phyloP scores from a whole-genome alignment of 768 basidiomycete species.

The Suillus subalutaceus region DNA sequence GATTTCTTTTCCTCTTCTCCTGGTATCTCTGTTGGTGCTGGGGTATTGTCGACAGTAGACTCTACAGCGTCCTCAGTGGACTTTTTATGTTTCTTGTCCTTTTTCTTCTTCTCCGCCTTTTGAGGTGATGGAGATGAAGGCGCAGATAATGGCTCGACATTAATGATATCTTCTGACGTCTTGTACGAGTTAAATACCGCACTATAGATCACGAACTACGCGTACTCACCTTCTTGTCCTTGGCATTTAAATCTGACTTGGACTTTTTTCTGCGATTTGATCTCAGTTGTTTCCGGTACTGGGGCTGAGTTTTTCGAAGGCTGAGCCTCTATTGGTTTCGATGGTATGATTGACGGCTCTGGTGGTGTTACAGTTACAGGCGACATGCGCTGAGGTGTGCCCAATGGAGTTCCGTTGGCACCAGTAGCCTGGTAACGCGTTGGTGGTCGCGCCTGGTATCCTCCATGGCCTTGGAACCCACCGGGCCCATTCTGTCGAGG shows the following conservation, averaged over 20 bases:
- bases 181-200: constrained; percentile 6
- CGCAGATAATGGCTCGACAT: background rate
- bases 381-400: constrained; percentile 58
- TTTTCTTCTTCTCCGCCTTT: constrained; percentile 23
- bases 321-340: background rate
- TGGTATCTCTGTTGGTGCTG: constrained; percentile 11
- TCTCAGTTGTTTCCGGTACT: constrained; percentile 1
- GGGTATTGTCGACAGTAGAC: constrained; percentile 15
- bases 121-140: background rate
- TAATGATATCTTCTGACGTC: constrained; percentile 11
- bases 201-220: background rate
- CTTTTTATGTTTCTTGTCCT: constrained; percentile 17
- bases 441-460: constrained; percentile 27
- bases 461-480: constrained; percentile 27
- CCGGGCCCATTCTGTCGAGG: constrained; percentile 38
- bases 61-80: constrained; percentile 19
- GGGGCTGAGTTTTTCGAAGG: background rate
- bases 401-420: constrained; percentile 73
- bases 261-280: constrained; percentile 7
- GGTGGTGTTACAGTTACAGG: constrained; percentile 36
- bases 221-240: constrained; percentile 22
- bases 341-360: constrained; percentile 11
- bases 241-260: constrained; percentile 21
- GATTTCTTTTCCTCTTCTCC: constrained; percentile 20
- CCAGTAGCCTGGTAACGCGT: constrained; percentile 47